Percentiles rank a stretch among this genome's conserved stretches.
phyloP scores from a whole-genome alignment of 208 protist species.

The Novymonas esmeraldas region DNA sequence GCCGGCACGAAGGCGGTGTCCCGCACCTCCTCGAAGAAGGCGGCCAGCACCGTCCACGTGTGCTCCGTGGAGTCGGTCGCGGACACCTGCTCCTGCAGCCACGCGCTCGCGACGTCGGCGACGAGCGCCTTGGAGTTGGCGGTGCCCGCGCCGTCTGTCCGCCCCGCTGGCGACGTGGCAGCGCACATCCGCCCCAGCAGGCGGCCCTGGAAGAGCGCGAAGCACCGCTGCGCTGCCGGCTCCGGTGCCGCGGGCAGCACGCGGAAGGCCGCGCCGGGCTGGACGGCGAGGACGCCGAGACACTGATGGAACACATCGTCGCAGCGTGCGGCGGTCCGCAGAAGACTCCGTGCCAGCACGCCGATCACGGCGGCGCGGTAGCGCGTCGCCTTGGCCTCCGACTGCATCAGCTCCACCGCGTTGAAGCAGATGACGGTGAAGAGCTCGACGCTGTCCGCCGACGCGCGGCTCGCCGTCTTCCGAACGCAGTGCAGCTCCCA shows the following conservation, averaged over 20 bases:
- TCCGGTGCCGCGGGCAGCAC: conserved; percentile 30
- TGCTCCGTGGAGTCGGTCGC: neutral
- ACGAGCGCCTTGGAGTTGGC: conserved; percentile 10
- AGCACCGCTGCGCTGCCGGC: conserved; percentile 24
- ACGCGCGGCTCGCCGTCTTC: conserved; percentile 31
- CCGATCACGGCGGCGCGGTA: conserved; percentile 31
- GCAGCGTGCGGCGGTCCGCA: conserved; percentile 46
- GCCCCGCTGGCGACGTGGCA: neutral
- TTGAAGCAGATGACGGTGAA: conserved; percentile 71
- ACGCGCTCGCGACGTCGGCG: conserved; percentile 13
- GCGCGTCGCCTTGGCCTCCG: conserved; percentile 39
- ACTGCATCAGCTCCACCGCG: conserved; percentile 34
- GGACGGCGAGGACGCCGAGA: conserved; percentile 42
- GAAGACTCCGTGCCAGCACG: conserved; percentile 43
- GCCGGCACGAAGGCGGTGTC: conserved; percentile 8
- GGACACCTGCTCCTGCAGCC: conserved; percentile 10
- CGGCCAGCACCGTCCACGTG: conserved; percentile 17
- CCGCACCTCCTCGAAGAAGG: conserved; percentile 27
- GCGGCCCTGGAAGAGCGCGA: conserved; percentile 42
- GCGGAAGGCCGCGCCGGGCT: conserved; percentile 29
- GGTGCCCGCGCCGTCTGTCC: neutral
- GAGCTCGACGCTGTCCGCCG: conserved; percentile 64
- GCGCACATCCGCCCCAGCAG: conserved; percentile 46
- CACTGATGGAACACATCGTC: conserved; percentile 55
- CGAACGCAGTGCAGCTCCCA: conserved; percentile 90